Percentiles rank a stretch among this genome's conserved stretches.
Evolutionary conservation across 768 basidiomycete species (phyloP).

Genomic region (Tephrocybe sp.): DNA sequence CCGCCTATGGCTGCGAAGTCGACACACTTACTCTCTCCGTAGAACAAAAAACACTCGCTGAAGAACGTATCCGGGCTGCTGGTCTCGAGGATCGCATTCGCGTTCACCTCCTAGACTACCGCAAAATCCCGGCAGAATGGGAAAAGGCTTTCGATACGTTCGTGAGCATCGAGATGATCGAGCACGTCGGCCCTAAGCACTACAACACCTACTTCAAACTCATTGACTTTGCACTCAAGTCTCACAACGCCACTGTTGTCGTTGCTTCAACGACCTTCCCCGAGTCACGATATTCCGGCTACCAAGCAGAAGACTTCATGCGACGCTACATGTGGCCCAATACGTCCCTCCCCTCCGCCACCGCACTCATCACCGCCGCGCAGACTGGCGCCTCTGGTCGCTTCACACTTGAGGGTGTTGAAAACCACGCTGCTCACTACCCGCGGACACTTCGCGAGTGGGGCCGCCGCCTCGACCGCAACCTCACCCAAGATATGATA

Average conservation of each 20-base stretch:
- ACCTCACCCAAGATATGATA: conserved; percentile 59
- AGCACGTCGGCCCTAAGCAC: conserved; percentile 59
- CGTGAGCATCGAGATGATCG: conserved; percentile 81
- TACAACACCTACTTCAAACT: conserved; percentile 76
- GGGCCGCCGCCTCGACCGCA: conserved; percentile 73
- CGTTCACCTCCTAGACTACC: conserved; percentile 89
- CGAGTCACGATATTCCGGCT: conserved; percentile 63
- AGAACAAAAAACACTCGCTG: conserved; percentile 86
- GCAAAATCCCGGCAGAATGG: conserved; percentile 81
- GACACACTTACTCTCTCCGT: conserved; percentile 87
- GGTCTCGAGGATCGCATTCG: conserved; percentile 72
- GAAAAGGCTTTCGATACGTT: conserved; percentile 80
- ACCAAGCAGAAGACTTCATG: conserved; percentile 87
- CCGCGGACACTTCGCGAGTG: conserved; percentile 93
- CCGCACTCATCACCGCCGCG: conserved; percentile 74
- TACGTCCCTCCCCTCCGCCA: conserved; percentile 84
- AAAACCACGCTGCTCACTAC: conserved; percentile 86
- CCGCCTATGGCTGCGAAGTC: conserved; percentile 77
- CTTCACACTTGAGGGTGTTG: conserved; percentile 82
- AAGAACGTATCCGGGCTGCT: conserved; percentile 75
- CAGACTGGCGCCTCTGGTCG: conserved; percentile 68
- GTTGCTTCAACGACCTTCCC: conserved; percentile 72
- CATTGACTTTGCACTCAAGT: conserved; percentile 76
- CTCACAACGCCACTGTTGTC: conserved; percentile 64
- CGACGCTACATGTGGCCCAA: conserved; percentile 89